Base-by-base conservation (phyloP, 176 grass and related monocot species). In the Thalia dealbata region DNA sequence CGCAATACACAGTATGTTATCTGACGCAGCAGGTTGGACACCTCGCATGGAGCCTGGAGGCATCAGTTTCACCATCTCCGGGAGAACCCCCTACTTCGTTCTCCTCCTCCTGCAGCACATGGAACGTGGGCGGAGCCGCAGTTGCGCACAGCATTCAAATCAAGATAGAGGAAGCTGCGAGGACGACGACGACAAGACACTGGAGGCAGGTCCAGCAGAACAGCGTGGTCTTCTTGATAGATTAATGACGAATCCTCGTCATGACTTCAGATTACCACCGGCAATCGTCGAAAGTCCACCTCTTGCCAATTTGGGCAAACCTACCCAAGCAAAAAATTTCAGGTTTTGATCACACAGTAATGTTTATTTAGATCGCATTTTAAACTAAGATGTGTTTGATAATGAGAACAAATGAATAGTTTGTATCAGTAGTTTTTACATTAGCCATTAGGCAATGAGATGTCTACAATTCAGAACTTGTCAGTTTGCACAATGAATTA, bases 71-170 rank as follows among this genome's bases (percentile, higher is more conserved):
- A n/a, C n/a, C n/a, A 66, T 86, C 75, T 76, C 68, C 0, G 88
- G 88, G 7, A 84, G 86, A n/a, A n/a, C n/a, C 72, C 86, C 78
- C 30, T 81, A 81, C 84, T 91, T 91, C 78, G n/a, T n/a, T n/a
- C 81, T 84, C 54, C 81, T 91, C 45, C 64, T 91, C 43, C 78
- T 91, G 29, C n/a, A n/a, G n/a, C n/a, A 44, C 86, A 72, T 70
- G 51, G 2, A 91, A 91, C 14, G 88, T 9, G 88, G n/a, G n/a
- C n/a, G n/a, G 88, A 32, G 78, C 81, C 18, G 88, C 84, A 3
- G 88, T 86, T 25, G 18, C 86, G 11, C 15, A 64, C 21, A 64
- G 52, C 14, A 78, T 91, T 27, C 81, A 30, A 1, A 91, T n/a
- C n/a, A n/a, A n/a, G n/a, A n/a, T n/a, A n/a, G n/a, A n/a, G n/a